These are phyloP conservation scores for Hypoxylon lenormandii DNA, from an alignment of 495 filamentous ascomycete genomes.

Conservation along the genomic window DNA sequence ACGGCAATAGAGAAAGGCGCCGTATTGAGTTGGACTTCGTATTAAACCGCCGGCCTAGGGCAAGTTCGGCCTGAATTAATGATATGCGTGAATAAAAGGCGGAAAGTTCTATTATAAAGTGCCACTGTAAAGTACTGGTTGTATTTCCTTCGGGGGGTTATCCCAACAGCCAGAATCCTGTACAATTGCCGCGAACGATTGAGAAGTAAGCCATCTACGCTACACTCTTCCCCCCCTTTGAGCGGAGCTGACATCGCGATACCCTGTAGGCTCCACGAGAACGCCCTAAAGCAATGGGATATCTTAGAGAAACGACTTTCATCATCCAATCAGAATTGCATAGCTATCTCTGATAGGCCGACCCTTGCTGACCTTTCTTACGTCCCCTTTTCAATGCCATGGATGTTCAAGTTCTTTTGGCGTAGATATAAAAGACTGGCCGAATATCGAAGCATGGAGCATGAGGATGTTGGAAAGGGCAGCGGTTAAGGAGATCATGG, in stretches of 20 bases:
- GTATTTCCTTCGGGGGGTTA: conserved; percentile 26
- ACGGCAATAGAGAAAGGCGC: conserved; percentile 27
- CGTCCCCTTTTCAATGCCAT: conserved; percentile 34
- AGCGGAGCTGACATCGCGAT: no score
- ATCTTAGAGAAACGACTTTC: conserved; percentile 18
- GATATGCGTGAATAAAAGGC: not conserved
- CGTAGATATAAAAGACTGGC: conserved; percentile 28
- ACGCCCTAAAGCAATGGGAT: not conserved
- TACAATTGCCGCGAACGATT: conserved; percentile 13
- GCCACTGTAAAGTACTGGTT: conserved; percentile 35
- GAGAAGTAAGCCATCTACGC: conserved; percentile 19
- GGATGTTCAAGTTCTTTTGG: conserved; percentile 35
- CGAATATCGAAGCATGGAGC: conserved; percentile 13
- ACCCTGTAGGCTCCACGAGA: not conserved
- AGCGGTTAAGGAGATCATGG: not conserved
- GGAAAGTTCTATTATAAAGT: not conserved
- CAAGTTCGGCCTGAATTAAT: no score
- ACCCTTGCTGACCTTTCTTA: conserved; percentile 32
- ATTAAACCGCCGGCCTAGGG: conserved; percentile 27
- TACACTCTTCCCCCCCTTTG: not conserved
- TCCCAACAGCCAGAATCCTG: conserved; percentile 18
- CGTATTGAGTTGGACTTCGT: conserved; percentile 23
- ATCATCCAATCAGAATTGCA: conserved; percentile 12
- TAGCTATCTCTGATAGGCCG: conserved; percentile 25
- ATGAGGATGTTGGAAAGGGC: not conserved